Evolutionary conservation across 192 early-diverging fungal species (phyloP).

Genomic region (Umbelopsis vinacea): DNA sequence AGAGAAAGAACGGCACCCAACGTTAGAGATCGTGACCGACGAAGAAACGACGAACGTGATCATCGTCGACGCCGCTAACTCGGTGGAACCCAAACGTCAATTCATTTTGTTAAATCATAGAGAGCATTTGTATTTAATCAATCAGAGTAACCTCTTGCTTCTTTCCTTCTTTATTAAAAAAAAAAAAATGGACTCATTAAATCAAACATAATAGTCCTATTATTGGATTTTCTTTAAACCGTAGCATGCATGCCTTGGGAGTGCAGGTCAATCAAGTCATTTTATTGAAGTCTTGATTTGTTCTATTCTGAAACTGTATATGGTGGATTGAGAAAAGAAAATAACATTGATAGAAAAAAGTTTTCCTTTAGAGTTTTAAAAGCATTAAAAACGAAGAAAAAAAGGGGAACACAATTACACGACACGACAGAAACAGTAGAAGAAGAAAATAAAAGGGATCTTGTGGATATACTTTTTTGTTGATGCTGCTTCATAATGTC

Average conservation of each 20-base stretch:
- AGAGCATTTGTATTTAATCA: not conserved
- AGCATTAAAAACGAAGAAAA: slow-evolving; percentile 1
- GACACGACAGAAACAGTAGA: slow-evolving; percentile 3
- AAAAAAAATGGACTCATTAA: too few relatives aligned
- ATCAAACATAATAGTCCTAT: too few relatives aligned
- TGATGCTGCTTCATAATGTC: slow-evolving; percentile 16
- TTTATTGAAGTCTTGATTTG: slow-evolving; percentile 17
- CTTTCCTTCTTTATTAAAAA: not conserved
- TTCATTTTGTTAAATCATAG: not conserved
- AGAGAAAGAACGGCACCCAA: not conserved
- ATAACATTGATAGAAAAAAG: slow-evolving; percentile 5
- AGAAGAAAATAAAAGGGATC: not conserved
- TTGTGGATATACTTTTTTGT: slow-evolving; percentile 22
- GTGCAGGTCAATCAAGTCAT: not conserved
- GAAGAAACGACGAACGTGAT: slow-evolving; percentile 6
- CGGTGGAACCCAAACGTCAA: not conserved
- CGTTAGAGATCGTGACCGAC: slow-evolving; percentile 5
- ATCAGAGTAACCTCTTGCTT: not conserved
- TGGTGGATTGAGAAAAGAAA: not conserved
- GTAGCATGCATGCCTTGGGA: too few relatives aligned
- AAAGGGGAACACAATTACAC: slow-evolving; percentile 5
- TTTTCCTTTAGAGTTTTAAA: not conserved
- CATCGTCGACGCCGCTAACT: slow-evolving; percentile 10
- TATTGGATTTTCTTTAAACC: too few relatives aligned
- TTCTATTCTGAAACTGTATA: slow-evolving; percentile 22